phyloP scores from a whole-genome alignment of 176 grass and related monocot genomes.

The Eleusine indica region DNA sequence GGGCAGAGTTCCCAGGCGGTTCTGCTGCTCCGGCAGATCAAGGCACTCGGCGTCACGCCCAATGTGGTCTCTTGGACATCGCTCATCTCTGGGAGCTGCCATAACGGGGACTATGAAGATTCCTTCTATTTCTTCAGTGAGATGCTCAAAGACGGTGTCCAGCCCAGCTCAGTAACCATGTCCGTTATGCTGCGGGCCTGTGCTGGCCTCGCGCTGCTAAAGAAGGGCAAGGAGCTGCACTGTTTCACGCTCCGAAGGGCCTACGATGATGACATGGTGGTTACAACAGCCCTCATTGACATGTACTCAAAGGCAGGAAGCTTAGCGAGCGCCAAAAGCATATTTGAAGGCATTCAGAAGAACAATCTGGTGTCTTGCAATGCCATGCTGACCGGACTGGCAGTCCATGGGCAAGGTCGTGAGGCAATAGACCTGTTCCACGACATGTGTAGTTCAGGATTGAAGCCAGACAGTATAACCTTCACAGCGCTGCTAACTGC shows the following conservation, averaged over 20 bases:
- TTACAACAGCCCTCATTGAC: slow-evolving; percentile 64
- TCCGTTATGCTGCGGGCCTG: slow-evolving; percentile 61
- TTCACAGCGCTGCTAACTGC: slow-evolving; percentile 81
- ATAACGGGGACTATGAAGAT: slow-evolving; percentile 60
- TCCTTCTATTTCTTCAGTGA: slow-evolving; percentile 60
- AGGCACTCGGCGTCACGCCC: slow-evolving; percentile 53
- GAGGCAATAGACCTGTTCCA: slow-evolving; percentile 61
- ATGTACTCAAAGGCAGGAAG: slow-evolving; percentile 77
- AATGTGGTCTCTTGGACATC: slow-evolving; percentile 82
- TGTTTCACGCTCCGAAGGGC: slow-evolving; percentile 54
- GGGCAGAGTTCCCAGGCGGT: slow-evolving; percentile 62
- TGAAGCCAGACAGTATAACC: slow-evolving; percentile 68
- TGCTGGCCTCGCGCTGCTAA: slow-evolving; percentile 57
- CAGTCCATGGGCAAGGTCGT: slow-evolving; percentile 54
- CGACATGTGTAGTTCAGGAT: slow-evolving; percentile 59
- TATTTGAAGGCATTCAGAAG: slow-evolving; percentile 55
- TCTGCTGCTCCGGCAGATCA: slow-evolving; percentile 69
- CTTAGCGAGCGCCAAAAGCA: slow-evolving; percentile 41
- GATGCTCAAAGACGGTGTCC: slow-evolving; percentile 67
- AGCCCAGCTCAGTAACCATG: slow-evolving; percentile 62
- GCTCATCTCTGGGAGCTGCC: slow-evolving; percentile 67
- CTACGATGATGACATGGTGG: slow-evolving; percentile 51
- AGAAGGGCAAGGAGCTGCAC: slow-evolving; percentile 82
- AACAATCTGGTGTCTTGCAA: slow-evolving; percentile 76
- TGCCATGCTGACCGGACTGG: slow-evolving; percentile 77